Percentiles rank a stretch among this genome's conserved stretches.
These are phyloP conservation scores for Polyporus arcularius DNA, from an alignment of 768 basidiomycete genomes.

Conservation along the genomic window DNA sequence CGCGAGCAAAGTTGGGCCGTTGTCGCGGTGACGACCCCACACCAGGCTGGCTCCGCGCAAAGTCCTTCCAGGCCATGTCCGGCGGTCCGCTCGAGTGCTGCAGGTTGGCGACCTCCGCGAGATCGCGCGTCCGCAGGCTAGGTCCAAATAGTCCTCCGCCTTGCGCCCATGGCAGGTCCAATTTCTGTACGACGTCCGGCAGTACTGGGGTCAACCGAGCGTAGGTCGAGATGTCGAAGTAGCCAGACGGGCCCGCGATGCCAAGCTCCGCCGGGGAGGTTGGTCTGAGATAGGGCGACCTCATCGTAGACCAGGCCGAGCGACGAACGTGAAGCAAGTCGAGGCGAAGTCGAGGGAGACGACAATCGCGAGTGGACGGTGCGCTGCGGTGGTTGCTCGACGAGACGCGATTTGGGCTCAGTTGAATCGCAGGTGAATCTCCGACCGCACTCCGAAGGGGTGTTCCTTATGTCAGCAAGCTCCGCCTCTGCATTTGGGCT, in stretches of 20 bases:
- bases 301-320: background rate
- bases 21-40: slow-evolving; percentile 21
- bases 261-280: slow-evolving; percentile 15
- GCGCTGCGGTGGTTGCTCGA: background rate
- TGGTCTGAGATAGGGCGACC: slow-evolving; percentile 9
- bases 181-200: background rate
- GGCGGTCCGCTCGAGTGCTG: background rate
- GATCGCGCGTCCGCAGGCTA: background rate
- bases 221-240: slow-evolving; percentile 17
- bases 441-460: background rate
- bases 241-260: background rate
- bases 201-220: background rate
- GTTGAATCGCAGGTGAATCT: background rate
- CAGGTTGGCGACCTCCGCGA: background rate
- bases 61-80: slow-evolving; percentile 6
- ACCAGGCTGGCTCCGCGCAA: background rate
- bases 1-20: slow-evolving; percentile 16
- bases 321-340: background rate
- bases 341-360: background rate
- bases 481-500: background rate
- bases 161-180: background rate
- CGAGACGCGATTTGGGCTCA: too few relatives aligned
- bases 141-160: slow-evolving; percentile 6
- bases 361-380: background rate
- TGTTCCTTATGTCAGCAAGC: background rate